Conservation (phyloP, 2,329 filamentous ascomycete species). For the Drechslerella coelobrocha region DNA sequence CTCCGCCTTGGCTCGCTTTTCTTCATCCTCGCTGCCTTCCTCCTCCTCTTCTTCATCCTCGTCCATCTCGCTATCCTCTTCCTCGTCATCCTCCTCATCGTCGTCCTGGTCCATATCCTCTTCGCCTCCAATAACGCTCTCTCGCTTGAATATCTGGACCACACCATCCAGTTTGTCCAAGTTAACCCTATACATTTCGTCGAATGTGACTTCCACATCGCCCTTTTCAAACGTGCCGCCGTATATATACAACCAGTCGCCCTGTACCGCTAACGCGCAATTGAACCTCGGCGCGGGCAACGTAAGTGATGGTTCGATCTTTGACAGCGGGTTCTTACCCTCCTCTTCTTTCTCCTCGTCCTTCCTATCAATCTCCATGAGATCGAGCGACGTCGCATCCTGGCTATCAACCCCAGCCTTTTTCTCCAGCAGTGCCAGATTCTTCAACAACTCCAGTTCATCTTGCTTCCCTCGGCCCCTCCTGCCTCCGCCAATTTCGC, state of each 20-base stretch:
- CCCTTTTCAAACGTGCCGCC: slow-evolving; percentile 95
- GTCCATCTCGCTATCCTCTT: slow-evolving; percentile 65
- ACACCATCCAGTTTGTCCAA: slow-evolving; percentile 94
- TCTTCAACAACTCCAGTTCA: slow-evolving; percentile 86
- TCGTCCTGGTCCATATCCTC: slow-evolving; percentile 66
- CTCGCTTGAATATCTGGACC: slow-evolving; percentile 87
- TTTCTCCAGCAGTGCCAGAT: slow-evolving; percentile 82
- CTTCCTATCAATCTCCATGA: slow-evolving; percentile 61
- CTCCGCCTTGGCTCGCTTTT: slow-evolving; percentile 55
- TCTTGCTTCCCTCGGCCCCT: slow-evolving; percentile 83
- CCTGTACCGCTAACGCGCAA: slow-evolving; percentile 85
- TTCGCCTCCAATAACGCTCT: slow-evolving; percentile 74
- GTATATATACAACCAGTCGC: slow-evolving; percentile 91
- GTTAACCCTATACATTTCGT: slow-evolving; percentile 91
- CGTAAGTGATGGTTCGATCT: slow-evolving; percentile 69
- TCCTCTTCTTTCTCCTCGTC: slow-evolving; percentile 66
- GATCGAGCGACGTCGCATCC: slow-evolving; percentile 55
- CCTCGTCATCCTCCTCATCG: slow-evolving; percentile 66
- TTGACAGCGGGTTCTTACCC: slow-evolving; percentile 63
- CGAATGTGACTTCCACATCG: slow-evolving; percentile 92
- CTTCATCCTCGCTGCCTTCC: slow-evolving; percentile 56
- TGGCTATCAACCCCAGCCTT: slow-evolving; percentile 63
- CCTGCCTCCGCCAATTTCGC: slow-evolving; percentile 62
- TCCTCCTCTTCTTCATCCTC: slow-evolving; percentile 63
- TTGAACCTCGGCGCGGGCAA: slow-evolving; percentile 92